phyloP scores from a whole-genome alignment of 495 filamentous ascomycete genomes.

The Penicillium argentinense region DNA sequence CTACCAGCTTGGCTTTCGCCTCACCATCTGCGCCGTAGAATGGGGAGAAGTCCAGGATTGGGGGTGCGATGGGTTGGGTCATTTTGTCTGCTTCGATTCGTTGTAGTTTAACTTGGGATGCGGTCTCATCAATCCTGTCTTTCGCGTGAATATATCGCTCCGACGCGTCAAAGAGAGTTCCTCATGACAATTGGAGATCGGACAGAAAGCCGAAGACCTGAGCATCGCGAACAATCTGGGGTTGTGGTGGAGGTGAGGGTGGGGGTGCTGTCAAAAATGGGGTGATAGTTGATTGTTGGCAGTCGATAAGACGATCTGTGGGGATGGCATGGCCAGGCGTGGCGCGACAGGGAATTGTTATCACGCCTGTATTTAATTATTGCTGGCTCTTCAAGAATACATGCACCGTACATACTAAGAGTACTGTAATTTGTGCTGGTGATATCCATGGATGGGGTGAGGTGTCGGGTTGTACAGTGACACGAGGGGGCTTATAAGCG shows the following conservation, averaged over 20 bases:
- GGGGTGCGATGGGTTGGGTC: constrained; percentile 24
- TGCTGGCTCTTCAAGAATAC: background rate
- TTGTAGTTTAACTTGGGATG: background rate
- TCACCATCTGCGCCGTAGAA: constrained; percentile 30
- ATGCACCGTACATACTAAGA: background rate
- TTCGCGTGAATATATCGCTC: constrained; percentile 7
- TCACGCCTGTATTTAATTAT: constrained; percentile 1
- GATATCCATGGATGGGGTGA: background rate
- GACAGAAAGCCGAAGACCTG: constrained; percentile 20
- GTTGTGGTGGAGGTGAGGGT: constrained; percentile 4
- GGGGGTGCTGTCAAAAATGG: constrained; percentile 25
- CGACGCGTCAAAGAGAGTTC: background rate
- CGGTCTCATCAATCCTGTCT: background rate
- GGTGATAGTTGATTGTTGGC: constrained; percentile 8
- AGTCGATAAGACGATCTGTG: constrained; percentile 15
- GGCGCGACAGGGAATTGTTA: constrained; percentile 6
- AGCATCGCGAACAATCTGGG: background rate
- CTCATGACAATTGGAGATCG: constrained; percentile 6
- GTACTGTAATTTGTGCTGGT: background rate
- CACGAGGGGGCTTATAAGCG: constrained; percentile 8
- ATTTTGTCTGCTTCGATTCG: constrained; percentile 13
- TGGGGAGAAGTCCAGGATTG: constrained; percentile 37
- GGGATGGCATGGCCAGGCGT: constrained; percentile 8
- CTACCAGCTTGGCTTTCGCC: constrained; percentile 31
- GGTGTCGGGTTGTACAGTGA: background rate